Base-by-base conservation (phyloP, 495 filamentous ascomycete species). In the Penicillium silybi region DNA sequence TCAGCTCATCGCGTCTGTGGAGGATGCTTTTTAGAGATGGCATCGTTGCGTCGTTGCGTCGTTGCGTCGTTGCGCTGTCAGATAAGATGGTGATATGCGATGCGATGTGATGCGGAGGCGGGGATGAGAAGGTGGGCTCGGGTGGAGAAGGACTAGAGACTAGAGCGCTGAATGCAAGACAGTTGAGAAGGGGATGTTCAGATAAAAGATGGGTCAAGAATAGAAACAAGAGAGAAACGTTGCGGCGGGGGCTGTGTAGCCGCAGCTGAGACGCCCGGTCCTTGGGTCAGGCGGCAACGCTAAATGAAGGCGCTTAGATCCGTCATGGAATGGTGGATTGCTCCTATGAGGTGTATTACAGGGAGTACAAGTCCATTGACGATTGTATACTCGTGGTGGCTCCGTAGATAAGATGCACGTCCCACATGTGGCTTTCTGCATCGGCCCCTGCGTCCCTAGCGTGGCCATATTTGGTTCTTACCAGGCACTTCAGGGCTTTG, bases 1-100 rank as follows among this genome's bases (percentile, higher is more conserved):
- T 48, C 15, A 77, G 68, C 50, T 80, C 81, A 35, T 88, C 80
- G 66, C 85, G 85, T 72, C 86, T 91, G 69, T 84, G 87, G 47
- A 92, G 74, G 27, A 90, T 73, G 52, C 89, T 83, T 65, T 81
- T 81, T 49, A 92, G 67, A 3, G 61, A 66, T 27, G 86, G 80
- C 89, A 92, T 92, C 15, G n/a, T n/a, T n/a, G n/a, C n/a, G n/a
- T n/a, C n/a, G n/a, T n/a, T n/a, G n/a, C n/a, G n/a, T n/a, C n/a
- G n/a, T n/a, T n/a, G n/a, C n/a, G n/a, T n/a, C n/a, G n/a, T 50
- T 77, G 62, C n/a, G 4, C 11, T 10, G 2, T 32, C 15, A 38
- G 35, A 5, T 38, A 3, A 13, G 4, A 13, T 38, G 48, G 37
- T 32, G n/a, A 2, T 53, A 23, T 49, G 7, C 23, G 23, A 34